Conservation (phyloP, 495 filamentous ascomycete genomes). For the Tuber calosporum region DNA sequence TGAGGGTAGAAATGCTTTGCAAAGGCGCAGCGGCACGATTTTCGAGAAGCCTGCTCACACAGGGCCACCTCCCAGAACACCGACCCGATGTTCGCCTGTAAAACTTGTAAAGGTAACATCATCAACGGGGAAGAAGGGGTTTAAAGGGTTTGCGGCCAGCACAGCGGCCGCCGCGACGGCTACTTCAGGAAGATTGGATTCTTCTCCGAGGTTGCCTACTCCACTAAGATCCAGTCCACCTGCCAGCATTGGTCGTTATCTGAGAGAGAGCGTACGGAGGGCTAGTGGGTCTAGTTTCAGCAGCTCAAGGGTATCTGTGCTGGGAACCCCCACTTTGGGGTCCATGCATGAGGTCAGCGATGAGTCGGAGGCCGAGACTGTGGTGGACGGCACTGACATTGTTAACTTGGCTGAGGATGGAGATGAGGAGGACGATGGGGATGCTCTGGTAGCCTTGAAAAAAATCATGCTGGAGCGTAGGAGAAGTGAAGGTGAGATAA, state of each 20-base stretch:
- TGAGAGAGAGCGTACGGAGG: conserved; percentile 30
- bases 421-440: conserved; percentile 29
- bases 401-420: conserved; percentile 22
- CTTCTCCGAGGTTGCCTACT: conserved; percentile 38
- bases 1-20: conserved; percentile 13
- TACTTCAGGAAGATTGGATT: conserved; percentile 27
- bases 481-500: conserved; percentile 21
- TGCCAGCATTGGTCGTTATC: conserved; percentile 23
- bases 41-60: conserved; percentile 12
- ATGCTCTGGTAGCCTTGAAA: conserved; percentile 37
- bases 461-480: conserved; percentile 31
- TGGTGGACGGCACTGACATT: conserved; percentile 37
- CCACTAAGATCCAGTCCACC: conserved; percentile 38
- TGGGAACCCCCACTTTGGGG: conserved; percentile 27
- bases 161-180: conserved; percentile 26
- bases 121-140: conserved; percentile 17
- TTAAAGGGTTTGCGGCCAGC: conserved; percentile 26
- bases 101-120: conserved; percentile 27
- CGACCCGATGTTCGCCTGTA: conserved; percentile 26
- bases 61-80: conserved; percentile 24
- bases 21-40: conserved; percentile 12
- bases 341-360: conserved; percentile 36
- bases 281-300: conserved; percentile 27
- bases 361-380: conserved; percentile 40
- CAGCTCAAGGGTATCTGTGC: conserved; percentile 17